Evolutionary conservation across 2,329 filamentous ascomycete species (phyloP).

Genomic region (Tolypocladium paradoxum): DNA sequence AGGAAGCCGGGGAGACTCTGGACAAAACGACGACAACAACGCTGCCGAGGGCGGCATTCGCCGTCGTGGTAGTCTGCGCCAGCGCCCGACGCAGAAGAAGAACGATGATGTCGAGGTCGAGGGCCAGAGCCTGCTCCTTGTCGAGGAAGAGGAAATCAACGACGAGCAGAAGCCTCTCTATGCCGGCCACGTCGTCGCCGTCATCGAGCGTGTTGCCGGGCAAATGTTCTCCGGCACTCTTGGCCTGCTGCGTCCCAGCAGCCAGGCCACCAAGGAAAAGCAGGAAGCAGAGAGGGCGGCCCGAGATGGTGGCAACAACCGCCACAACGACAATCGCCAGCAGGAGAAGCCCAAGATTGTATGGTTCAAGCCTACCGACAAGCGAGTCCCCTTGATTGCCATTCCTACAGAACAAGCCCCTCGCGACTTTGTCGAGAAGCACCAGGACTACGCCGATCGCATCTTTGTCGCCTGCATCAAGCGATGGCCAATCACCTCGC

Average conservation of each 20-base stretch:
- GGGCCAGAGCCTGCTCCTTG: constrained; percentile 88
- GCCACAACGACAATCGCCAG: constrained; percentile 63
- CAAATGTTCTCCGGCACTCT: constrained; percentile 99
- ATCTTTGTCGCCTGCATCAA: constrained; percentile 99
- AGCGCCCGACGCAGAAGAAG: constrained; percentile 98
- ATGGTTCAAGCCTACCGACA: constrained; percentile 99
- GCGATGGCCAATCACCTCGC: constrained; percentile 98
- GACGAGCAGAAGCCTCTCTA: constrained; percentile 97
- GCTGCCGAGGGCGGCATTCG: constrained; percentile 75
- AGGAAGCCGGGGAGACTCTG: constrained; percentile 47
- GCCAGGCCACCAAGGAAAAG: constrained; percentile 98
- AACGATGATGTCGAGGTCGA: constrained; percentile 99
- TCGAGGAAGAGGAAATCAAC: constrained; percentile 97
- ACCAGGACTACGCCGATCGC: constrained; percentile 92
- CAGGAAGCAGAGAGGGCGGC: constrained; percentile 93
- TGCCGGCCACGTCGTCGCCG: constrained; percentile 91
- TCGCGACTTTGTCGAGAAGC: constrained; percentile 95
- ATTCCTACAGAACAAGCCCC: constrained; percentile 98
- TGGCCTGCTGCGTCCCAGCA: constrained; percentile 86
- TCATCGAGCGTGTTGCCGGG: constrained; percentile 91
- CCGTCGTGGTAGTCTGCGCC: constrained; percentile 85
- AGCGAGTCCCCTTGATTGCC: constrained; percentile 93
- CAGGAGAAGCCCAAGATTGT: constrained; percentile 99
- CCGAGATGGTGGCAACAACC: constrained; percentile 64
- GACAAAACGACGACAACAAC: constrained; percentile 50